phyloP scores from a whole-genome alignment of 2,329 filamentous ascomycete genomes.

The Talaromyces sp. region DNA sequence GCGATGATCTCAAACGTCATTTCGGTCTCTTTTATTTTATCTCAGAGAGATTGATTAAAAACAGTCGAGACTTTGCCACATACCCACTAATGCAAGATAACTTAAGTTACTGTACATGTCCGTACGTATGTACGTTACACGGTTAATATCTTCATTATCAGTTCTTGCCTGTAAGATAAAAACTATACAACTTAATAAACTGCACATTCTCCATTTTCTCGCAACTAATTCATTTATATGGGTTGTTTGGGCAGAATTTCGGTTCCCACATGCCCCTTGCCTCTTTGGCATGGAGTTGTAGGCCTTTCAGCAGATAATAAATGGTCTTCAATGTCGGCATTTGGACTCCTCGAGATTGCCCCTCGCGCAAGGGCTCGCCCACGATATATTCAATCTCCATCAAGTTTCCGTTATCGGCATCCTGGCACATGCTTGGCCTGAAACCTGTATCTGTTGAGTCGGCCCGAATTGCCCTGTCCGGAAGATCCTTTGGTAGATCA shows the following conservation, averaged over 20 bases:
- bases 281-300: slow-evolving; percentile 26
- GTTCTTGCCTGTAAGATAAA: neutral
- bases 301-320: slow-evolving; percentile 24
- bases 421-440: slow-evolving; percentile 52
- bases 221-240: neutral
- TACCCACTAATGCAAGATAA: neutral
- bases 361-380: slow-evolving; percentile 54
- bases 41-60: neutral
- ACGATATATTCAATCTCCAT: slow-evolving; percentile 55
- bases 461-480: neutral
- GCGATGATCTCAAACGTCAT: neutral
- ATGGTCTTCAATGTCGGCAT: slow-evolving; percentile 23
- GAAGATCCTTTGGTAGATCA: slow-evolving; percentile 12
- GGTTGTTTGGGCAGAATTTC: neutral
- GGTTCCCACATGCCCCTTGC: slow-evolving; percentile 27
- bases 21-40: neutral
- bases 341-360: slow-evolving; percentile 42
- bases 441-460: slow-evolving; percentile 48
- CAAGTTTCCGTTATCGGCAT: slow-evolving; percentile 51
- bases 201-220: neutral
- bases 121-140: too few relatives aligned
- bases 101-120: neutral
- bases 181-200: neutral
- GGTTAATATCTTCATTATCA: too few relatives aligned
- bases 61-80: neutral